Conservation (phyloP, 2,329 filamentous ascomycete species). For the Proliferodiscus dingleyae region DNA sequence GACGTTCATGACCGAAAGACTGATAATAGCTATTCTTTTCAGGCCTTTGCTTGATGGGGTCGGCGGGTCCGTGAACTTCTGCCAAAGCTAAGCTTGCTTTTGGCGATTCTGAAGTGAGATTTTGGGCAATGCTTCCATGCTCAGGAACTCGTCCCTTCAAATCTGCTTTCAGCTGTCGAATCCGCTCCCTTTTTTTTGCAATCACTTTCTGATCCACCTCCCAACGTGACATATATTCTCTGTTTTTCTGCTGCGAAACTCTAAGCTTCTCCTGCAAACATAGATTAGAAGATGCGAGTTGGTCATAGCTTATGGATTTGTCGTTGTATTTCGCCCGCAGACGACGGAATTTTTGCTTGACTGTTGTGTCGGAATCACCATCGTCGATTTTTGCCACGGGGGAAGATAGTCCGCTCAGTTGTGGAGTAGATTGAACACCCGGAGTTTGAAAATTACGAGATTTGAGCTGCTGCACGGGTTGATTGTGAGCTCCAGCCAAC, state of each 20-base stretch:
- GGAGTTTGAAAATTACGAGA: slow-evolving; percentile 3
- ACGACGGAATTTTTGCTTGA: slow-evolving; percentile 8
- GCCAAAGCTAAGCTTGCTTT: too few relatives aligned
- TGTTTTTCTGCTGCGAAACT: slow-evolving; percentile 12
- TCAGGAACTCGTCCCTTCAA: neutral
- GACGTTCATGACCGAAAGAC: too few relatives aligned
- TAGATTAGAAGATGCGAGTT: slow-evolving; percentile 11
- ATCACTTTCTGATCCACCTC: slow-evolving; percentile 2
- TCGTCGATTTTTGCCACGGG: slow-evolving; percentile 5
- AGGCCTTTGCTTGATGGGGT: too few relatives aligned
- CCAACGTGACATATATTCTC: slow-evolving; percentile 7
- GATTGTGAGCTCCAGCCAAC: slow-evolving; percentile 14
- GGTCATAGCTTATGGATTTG: slow-evolving; percentile 8
- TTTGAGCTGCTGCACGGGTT: slow-evolving; percentile 7
- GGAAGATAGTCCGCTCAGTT: slow-evolving; percentile 8
- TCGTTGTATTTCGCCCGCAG: slow-evolving; percentile 16
- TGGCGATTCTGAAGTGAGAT: too few relatives aligned
- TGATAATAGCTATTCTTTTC: too few relatives aligned
- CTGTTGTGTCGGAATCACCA: slow-evolving; percentile 4
- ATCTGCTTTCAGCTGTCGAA: slow-evolving; percentile 12
- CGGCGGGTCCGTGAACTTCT: too few relatives aligned
- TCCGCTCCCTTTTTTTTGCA: slow-evolving; percentile 14
- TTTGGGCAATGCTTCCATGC: too few relatives aligned
- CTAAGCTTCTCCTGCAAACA: slow-evolving; percentile 10
- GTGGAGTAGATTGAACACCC: neutral